phyloP scores from a whole-genome alignment of 345 rosid genomes.

The Linum tenue region DNA sequence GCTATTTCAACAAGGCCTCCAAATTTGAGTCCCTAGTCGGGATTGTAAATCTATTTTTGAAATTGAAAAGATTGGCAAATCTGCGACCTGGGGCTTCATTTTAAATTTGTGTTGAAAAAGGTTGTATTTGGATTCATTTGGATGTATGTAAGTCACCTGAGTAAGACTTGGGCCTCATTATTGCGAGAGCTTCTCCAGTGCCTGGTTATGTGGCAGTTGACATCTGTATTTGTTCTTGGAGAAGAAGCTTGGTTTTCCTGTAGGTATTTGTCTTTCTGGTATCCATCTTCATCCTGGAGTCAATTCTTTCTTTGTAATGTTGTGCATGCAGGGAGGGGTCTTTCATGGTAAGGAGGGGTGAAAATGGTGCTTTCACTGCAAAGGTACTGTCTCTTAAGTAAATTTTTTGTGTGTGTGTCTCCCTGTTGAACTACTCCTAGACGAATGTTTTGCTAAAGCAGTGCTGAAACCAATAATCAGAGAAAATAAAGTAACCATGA shows the following conservation, averaged over 20 bases:
- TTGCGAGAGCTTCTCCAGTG: background rate
- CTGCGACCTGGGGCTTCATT: background rate
- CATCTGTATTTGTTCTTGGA: background rate
- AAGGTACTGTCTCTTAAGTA: constrained; percentile 39
- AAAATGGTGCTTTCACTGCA: constrained; percentile 26
- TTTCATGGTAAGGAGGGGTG: constrained; percentile 28
- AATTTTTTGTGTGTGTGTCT: background rate
- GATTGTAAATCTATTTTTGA: background rate
- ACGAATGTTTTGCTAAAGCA: background rate
- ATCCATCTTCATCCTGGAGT: constrained; percentile 4
- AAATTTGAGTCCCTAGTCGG: background rate
- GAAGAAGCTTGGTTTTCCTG: background rate
- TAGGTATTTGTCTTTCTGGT: constrained; percentile 3
- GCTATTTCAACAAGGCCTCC: background rate
- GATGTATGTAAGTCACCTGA: constrained; percentile 17
- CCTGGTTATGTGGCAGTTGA: background rate
- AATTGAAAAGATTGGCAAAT: background rate
- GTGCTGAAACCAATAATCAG: background rate
- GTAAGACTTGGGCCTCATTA: constrained; percentile 19
- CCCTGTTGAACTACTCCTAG: background rate
- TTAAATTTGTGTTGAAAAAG: background rate
- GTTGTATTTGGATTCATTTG: constrained; percentile 3
- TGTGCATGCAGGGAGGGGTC: constrained; percentile 41
- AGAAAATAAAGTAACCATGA: background rate
- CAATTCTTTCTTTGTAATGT: constrained; percentile 8